Conservation (phyloP, 495 filamentous ascomycete genomes). For the Xylaria palmicola region DNA sequence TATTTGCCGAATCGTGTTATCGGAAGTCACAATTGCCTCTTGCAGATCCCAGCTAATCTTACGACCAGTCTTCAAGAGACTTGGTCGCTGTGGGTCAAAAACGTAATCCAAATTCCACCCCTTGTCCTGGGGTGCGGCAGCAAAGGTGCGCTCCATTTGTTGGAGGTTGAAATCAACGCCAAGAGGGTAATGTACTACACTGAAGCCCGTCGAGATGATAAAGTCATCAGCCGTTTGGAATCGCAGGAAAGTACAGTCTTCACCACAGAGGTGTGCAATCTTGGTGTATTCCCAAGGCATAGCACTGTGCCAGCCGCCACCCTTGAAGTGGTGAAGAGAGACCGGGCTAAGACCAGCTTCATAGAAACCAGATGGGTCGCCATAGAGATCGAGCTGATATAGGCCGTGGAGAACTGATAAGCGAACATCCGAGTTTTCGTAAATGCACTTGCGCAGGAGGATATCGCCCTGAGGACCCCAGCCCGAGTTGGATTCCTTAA, state of each 20-base stretch:
- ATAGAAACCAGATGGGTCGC: slow-evolving; percentile 66
- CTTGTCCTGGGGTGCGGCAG: slow-evolving; percentile 52
- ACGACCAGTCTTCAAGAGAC: slow-evolving; percentile 46
- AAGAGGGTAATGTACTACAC: slow-evolving; percentile 60
- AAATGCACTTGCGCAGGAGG: slow-evolving; percentile 65
- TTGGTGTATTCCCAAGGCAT: slow-evolving; percentile 65
- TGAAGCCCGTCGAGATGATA: slow-evolving; percentile 65
- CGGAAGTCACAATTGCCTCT: slow-evolving; percentile 40
- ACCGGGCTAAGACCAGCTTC: slow-evolving; percentile 65
- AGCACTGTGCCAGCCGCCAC: slow-evolving; percentile 50
- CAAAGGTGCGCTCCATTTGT: slow-evolving; percentile 65
- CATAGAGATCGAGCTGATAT: slow-evolving; percentile 66
- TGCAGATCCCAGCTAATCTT: slow-evolving; percentile 56
- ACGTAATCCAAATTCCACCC: slow-evolving; percentile 54
- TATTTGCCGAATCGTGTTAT: slow-evolving; percentile 46
- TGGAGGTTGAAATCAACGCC: slow-evolving; percentile 59
- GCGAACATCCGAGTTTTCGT: slow-evolving; percentile 59
- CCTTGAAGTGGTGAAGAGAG: slow-evolving; percentile 65
- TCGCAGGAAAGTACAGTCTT: slow-evolving; percentile 63
- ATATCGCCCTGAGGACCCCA: slow-evolving; percentile 62
- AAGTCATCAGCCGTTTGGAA: slow-evolving; percentile 65
- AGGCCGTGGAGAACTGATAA: slow-evolving; percentile 62
- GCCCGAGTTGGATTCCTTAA: slow-evolving; percentile 52
- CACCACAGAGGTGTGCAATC: slow-evolving; percentile 61
- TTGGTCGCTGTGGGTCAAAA: slow-evolving; percentile 48